Percentiles rank a stretch among this genome's conserved stretches.
These are phyloP conservation scores for Geotrichum histeridarum DNA, from an alignment of 1,139 yeast species.

Conservation along the genomic window DNA sequence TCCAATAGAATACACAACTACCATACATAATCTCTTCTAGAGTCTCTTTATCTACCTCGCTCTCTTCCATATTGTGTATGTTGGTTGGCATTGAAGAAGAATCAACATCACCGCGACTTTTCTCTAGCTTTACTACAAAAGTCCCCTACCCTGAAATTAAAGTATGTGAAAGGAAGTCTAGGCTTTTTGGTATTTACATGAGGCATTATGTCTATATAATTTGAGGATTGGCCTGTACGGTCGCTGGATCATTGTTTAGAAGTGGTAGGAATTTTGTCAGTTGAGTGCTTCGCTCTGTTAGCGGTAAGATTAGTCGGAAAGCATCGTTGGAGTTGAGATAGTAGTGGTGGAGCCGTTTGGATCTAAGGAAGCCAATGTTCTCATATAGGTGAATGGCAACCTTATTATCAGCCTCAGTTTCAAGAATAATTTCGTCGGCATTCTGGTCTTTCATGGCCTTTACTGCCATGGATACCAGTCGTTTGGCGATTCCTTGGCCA, in stretches of 20 bases:
- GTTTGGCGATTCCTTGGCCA: slow-evolving; percentile 76
- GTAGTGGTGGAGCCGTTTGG: slow-evolving; percentile 77
- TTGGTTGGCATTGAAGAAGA: no score
- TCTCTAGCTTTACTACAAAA: no score
- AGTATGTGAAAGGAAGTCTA: no score
- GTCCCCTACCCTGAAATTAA: no score
- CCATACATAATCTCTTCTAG: not conserved
- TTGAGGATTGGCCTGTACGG: not conserved
- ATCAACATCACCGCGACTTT: no score
- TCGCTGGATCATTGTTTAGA: not conserved
- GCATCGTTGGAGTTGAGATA: slow-evolving; percentile 93
- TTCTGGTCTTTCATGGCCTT: slow-evolving; percentile 56
- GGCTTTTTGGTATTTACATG: no score
- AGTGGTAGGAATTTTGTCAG: slow-evolving; percentile 37
- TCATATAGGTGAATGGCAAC: slow-evolving; percentile 80
- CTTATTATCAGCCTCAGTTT: slow-evolving; percentile 78
- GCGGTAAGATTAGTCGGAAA: slow-evolving; percentile 65
- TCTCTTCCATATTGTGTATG: not conserved
- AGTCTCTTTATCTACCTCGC: not conserved
- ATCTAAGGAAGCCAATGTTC: slow-evolving; percentile 76
- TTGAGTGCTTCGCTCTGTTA: slow-evolving; percentile 48
- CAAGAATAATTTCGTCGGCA: slow-evolving; percentile 85
- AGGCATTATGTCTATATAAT: no score
- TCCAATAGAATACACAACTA: not conserved
- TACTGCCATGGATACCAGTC: slow-evolving; percentile 58